Evolutionary conservation across 106 monocot genomes (phyloP), one percentile per base, ranked within the genome.

Genomic region (Acorus calamus): DNA sequence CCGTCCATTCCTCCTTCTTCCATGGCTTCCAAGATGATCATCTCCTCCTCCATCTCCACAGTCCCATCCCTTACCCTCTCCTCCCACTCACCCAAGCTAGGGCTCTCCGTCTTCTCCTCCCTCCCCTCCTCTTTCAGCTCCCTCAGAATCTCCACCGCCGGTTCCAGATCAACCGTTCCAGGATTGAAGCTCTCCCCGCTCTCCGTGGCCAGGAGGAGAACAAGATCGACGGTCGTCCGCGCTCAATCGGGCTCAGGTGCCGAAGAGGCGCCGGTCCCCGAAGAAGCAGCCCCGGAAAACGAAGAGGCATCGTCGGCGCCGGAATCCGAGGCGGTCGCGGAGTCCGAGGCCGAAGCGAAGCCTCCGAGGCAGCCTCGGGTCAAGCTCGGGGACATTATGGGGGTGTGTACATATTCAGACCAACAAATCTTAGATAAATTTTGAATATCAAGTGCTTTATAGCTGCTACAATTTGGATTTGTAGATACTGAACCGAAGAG

Each of bases 381-480:
- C 10, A 87, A 87, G 74, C 80, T 87, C 42, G 87, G 87, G 6
- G 79, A 83, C 44, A 71, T 87, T 14, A 87, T 87, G 82, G 87
- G 87, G 87, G 87, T 87, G 71, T 14, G 3, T 69, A 4, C 28
- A 28, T 49, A 14, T 42, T 62, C 2, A 2, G 8, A 69, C 42
- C 53, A 13, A 11, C 28, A 6, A 11, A 14, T 41, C 46, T 14
- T 48, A 43, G n/a, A 5, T 63, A 44, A 9, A 49, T 8, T 49
- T 49, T 46, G 56, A n/a, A 11, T 47, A 43, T 73, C 8, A 0
- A 7, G 55, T 46, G 8, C 4, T 13, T 65, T 49, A 49, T 12
- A 61, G 1, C 3, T 60, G 28, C 2, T 45, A n/a, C 2, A 52
- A 42, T 47, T 41, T 66, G 50, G 47, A 0, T 11, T 47, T n/a